phyloP scores from a whole-genome alignment of 192 early-diverging fungal genomes.

The Geranomyces michiganensis region DNA sequence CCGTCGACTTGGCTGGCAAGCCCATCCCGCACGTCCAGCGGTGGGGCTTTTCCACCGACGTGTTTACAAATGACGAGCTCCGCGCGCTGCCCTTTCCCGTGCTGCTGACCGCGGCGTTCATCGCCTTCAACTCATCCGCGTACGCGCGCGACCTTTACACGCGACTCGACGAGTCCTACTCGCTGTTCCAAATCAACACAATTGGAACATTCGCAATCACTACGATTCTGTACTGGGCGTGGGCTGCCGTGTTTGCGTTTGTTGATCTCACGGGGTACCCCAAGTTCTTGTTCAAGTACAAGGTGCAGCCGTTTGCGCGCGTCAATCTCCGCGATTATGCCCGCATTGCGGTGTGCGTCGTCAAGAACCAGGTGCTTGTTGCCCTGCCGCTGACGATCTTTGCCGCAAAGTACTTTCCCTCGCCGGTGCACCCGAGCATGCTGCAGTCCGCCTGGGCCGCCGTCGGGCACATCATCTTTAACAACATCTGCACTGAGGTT shows the following conservation, averaged over 20 bases:
- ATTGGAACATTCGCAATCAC: neutral
- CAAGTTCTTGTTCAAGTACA: neutral
- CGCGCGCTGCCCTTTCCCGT: neutral
- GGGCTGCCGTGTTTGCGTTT: neutral
- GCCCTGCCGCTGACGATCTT: neutral
- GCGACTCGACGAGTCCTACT: neutral
- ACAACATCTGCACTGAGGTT: slow-evolving; percentile 1
- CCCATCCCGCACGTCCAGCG: neutral
- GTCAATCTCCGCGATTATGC: neutral
- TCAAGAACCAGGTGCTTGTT: slow-evolving; percentile 4
- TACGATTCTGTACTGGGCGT: neutral
- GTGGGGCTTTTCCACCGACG: neutral
- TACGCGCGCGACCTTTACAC: neutral
- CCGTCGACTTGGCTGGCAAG: neutral
- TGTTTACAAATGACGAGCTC: neutral
- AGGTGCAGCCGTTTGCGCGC: slow-evolving; percentile 3
- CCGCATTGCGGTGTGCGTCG: neutral
- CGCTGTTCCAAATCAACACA: slow-evolving; percentile 1
- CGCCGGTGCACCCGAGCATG: neutral
- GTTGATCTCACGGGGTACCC: slow-evolving; percentile 1
- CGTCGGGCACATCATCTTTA: slow-evolving; percentile 7
- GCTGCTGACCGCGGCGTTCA: neutral
- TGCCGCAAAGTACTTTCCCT: neutral
- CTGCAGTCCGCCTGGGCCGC: neutral
- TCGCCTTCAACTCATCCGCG: neutral